phyloP scores from a whole-genome alignment of 1,284 basidiomycete genomes.

The Rhodotorula mucilaginosa region DNA sequence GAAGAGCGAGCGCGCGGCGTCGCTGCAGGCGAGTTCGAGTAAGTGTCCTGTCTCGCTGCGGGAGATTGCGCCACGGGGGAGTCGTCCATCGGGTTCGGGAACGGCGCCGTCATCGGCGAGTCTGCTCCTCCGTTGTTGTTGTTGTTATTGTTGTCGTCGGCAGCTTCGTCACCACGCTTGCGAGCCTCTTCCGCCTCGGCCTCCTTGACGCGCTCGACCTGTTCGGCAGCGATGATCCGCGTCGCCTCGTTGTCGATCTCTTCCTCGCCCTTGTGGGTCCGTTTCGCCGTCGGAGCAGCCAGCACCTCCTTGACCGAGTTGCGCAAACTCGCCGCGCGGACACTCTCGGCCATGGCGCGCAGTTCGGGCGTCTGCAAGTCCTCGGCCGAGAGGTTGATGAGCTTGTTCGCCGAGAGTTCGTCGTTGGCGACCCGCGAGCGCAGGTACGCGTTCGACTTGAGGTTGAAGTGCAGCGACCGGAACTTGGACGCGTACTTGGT shows the following conservation, averaged over 20 bases:
- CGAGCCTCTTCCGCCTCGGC: conserved; percentile 7
- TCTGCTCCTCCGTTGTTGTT: background rate
- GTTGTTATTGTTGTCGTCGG: background rate
- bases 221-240: conserved; percentile 18
- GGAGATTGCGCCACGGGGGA: conserved; percentile 16
- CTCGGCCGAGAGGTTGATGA: conserved; percentile 77
- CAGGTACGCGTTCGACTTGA: conserved; percentile 44
- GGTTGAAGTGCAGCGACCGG: conserved; percentile 44
- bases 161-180: conserved; percentile 12
- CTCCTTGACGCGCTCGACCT: conserved; percentile 21
- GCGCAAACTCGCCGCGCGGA: conserved; percentile 72
- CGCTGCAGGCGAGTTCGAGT: background rate
- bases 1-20: conserved; percentile 1
- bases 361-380: conserved; percentile 79
- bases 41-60: background rate
- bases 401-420: conserved; percentile 63
- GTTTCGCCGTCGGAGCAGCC: conserved; percentile 71
- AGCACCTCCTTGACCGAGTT: conserved; percentile 74
- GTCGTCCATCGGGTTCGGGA: conserved; percentile 5
- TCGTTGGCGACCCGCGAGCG: conserved; percentile 60
- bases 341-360: conserved; percentile 71
- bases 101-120: conserved; percentile 7
- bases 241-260: conserved; percentile 67
- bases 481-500: conserved; percentile 43
- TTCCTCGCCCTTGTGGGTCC: conserved; percentile 83